These are phyloP conservation scores for Galium porrigens DNA, from an alignment of 305 asterid genomes.

Conservation along the genomic window DNA sequence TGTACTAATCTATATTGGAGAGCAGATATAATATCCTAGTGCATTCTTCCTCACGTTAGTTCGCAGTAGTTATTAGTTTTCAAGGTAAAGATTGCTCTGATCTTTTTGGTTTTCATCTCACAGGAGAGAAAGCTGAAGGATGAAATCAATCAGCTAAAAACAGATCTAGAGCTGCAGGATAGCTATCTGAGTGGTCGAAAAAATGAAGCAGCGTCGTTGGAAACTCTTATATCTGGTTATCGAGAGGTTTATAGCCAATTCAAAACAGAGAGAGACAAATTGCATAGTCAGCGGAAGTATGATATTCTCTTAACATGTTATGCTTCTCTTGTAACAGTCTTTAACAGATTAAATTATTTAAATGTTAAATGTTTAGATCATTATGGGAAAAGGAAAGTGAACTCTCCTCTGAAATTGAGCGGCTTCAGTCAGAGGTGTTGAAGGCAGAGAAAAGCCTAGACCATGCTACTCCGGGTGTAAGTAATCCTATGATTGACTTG, in stretches of 20 bases:
- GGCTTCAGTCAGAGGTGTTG: slow-evolving; percentile 65
- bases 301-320: slow-evolving; percentile 15
- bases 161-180: slow-evolving; percentile 53
- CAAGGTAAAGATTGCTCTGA: background rate
- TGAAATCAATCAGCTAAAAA: slow-evolving; percentile 66
- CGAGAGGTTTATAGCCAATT: slow-evolving; percentile 50
- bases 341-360: slow-evolving; percentile 17
- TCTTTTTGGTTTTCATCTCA: slow-evolving; percentile 12
- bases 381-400: slow-evolving; percentile 78
- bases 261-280: slow-evolving; percentile 57
- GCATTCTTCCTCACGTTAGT: background rate
- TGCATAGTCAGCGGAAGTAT: slow-evolving; percentile 82
- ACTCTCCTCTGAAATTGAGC: slow-evolving; percentile 60
- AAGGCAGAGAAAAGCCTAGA: slow-evolving; percentile 93
- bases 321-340: background rate
- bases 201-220: slow-evolving; percentile 46
- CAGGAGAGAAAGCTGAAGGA: slow-evolving; percentile 70
- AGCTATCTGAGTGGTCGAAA: slow-evolving; percentile 46
- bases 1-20: background rate
- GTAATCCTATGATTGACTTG: slow-evolving; percentile 19
- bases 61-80: background rate
- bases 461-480: slow-evolving; percentile 94
- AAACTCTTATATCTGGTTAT: slow-evolving; percentile 59
- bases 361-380: slow-evolving; percentile 35
- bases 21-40: background rate